Conservation (phyloP, 805 yeast species). For the Nakazawaea pomicola region DNA sequence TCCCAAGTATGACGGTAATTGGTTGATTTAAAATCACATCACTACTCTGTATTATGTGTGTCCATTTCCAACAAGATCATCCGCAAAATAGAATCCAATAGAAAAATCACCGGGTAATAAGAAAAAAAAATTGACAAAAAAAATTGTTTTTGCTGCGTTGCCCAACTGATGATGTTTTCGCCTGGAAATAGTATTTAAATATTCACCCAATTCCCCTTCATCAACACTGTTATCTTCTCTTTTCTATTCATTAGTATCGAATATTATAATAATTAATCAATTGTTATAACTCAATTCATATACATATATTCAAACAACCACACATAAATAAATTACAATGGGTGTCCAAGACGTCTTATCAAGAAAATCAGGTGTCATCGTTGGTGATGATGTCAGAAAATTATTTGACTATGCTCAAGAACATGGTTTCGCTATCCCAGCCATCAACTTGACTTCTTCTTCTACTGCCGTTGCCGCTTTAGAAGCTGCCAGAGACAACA, state of each 20-base stretch:
- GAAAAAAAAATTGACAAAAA: too few species aligned
- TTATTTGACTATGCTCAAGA: constrained; percentile 90
- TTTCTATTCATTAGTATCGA: neutral
- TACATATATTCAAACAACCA: neutral
- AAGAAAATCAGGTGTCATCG: constrained; percentile 96
- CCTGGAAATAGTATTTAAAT: constrained; percentile 1
- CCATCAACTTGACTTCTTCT: constrained; percentile 96
- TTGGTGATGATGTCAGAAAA: constrained; percentile 91
- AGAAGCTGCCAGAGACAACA: constrained; percentile 94
- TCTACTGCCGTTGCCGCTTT: constrained; percentile 96
- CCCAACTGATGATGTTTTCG: too few species aligned
- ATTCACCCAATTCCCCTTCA: neutral
- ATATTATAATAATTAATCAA: neutral
- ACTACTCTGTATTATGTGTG: too few species aligned
- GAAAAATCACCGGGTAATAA: too few species aligned
- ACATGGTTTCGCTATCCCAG: constrained; percentile 95
- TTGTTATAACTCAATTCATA: neutral
- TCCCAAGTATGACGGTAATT: too few species aligned
- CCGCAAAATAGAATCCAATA: too few species aligned
- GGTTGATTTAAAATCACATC: too few species aligned
- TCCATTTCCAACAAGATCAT: too few species aligned
- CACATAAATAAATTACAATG: constrained; percentile 30
- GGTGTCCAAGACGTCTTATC: constrained; percentile 70
- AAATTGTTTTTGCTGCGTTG: neutral
- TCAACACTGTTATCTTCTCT: neutral